Base-by-base conservation (phyloP, 768 basidiomycete genomes). In the Cystobasidium onofrii region DNA sequence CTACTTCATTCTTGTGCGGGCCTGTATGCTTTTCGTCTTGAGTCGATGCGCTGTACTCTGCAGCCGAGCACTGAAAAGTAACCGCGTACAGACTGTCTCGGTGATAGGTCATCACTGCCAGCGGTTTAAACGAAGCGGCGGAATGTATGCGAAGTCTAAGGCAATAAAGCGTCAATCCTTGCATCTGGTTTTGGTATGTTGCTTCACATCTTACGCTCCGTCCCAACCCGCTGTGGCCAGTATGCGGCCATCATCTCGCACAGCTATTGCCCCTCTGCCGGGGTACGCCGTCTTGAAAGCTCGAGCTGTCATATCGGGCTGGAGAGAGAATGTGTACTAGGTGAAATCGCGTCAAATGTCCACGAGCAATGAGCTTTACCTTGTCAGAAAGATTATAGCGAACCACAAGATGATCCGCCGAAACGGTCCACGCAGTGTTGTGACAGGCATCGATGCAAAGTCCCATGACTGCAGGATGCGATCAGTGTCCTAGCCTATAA, bases 201-300 rank as follows among this genome's bases (percentile, higher is more conserved):
- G 17, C n/a, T 50, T 34, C 33, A 73, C 55, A 27, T 82, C 89
- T 77, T 76, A 93, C 94, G 84, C 87, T 41, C 95, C 93, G 75
- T 98, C 93, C 95, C 95, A 97, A 0, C 93, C 92, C 1, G 89
- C 94, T 1, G 93, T 83, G 0, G 92, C 93, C 77, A 92, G 89
- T 0, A 97, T 86, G 25, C 85, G 85, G 0, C 88, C 91, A 76
- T 90, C 88, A 41, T 86, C 84, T 4, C 87, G 86, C 15, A 96
- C 86, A 1, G 88, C 85, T n/a, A 97, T 81, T 7, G 86, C 85
- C 1, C 72, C 54, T n/a, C 77, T 75, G 0, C 78, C 78, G 2
- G 77, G 73, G 3, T 71, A 71, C 2, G 69, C 52, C 9, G 69
- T 71, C 54, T 71, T 71, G 69, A 54, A 71, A 10, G 69, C 54